Conservation (phyloP, 495 filamentous ascomycete species). For the Penicillium paxilli region DNA sequence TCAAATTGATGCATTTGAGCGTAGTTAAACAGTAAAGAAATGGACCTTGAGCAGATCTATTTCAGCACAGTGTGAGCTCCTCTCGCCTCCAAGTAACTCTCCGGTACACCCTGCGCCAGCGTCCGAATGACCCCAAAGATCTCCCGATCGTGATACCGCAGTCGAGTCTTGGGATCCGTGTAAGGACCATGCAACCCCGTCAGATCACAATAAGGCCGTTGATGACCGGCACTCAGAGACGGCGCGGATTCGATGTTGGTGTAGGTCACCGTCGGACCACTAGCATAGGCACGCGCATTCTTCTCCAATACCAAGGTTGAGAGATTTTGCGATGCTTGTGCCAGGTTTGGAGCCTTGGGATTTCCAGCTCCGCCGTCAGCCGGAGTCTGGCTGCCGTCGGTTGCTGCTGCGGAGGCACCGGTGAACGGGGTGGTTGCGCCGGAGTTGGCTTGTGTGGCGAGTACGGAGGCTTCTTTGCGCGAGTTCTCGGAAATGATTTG, state of each 20-base stretch:
- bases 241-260: constrained; percentile 94
- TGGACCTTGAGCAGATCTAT: constrained; percentile 37
- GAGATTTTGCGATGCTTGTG: constrained; percentile 79
- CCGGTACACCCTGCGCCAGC: constrained; percentile 74
- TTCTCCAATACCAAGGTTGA: constrained; percentile 85
- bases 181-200: constrained; percentile 88
- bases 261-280: constrained; percentile 79
- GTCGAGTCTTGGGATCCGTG: constrained; percentile 86
- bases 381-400: constrained; percentile 57
- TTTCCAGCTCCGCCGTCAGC: constrained; percentile 46
- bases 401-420: constrained; percentile 53
- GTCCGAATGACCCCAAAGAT: constrained; percentile 78
- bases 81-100: constrained; percentile 84
- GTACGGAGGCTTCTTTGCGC: constrained; percentile 76
- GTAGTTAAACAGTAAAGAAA: background rate
- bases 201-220: constrained; percentile 89
- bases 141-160: constrained; percentile 88
- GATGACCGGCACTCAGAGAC: constrained; percentile 68
- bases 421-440: constrained; percentile 72
- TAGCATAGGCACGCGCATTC: constrained; percentile 45
- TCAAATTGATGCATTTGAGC: constrained; percentile 1
- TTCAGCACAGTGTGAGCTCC: constrained; percentile 93
- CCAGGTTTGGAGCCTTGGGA: constrained; percentile 63
- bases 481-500: constrained; percentile 89
- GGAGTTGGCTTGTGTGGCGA: constrained; percentile 79